These are phyloP conservation scores for Boechera divaricarpa DNA, from an alignment of 345 rosid genomes.

Conservation along the genomic window DNA sequence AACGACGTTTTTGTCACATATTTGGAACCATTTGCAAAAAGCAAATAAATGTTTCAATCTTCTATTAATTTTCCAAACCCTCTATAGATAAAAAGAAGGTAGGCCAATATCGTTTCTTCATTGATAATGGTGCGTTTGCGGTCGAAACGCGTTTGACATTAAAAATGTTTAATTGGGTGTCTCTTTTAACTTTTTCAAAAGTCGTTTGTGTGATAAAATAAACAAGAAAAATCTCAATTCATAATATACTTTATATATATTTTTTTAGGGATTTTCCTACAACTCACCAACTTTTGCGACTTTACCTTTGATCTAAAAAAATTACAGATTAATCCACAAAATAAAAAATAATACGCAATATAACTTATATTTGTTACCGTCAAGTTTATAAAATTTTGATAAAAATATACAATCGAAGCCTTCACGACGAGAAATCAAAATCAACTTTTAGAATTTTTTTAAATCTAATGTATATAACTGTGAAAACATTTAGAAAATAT, in stretches of 20 bases:
- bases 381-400: no score
- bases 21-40: slow-evolving; percentile 19
- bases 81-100: background rate
- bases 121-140: slow-evolving; percentile 31
- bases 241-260: background rate
- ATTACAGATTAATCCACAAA: no score
- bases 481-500: no score
- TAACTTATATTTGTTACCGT: no score
- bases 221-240: background rate
- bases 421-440: no score
- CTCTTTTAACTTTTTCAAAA: background rate
- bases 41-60: background rate
- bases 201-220: background rate
- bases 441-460: no score
- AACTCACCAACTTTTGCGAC: no score
- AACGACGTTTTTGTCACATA: slow-evolving; percentile 25
- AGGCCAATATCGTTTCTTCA: slow-evolving; percentile 12
- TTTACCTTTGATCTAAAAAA: no score
- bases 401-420: no score
- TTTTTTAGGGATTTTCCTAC: no score
- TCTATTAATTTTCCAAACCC: slow-evolving; percentile 12
- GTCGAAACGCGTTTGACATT: slow-evolving; percentile 32
- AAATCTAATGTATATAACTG: no score
- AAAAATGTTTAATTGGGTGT: slow-evolving; percentile 25
- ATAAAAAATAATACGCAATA: no score